Evolutionary conservation across 352 stramenopile genomes (phyloP).

Genomic region (Globisporangium viniferum): DNA sequence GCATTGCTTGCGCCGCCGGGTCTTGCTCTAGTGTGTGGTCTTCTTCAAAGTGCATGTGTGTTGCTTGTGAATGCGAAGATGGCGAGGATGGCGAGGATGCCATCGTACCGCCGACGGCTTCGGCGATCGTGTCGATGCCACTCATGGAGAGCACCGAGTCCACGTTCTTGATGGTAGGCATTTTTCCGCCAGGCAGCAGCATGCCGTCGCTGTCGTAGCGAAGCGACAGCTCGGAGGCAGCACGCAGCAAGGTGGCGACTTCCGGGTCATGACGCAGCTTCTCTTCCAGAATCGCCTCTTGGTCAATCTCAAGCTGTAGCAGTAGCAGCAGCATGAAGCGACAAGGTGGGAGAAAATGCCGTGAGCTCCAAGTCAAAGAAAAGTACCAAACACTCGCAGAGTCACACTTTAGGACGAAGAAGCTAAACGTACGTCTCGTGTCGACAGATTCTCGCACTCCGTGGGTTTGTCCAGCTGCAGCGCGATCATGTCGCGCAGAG

Average conservation of each 20-base stretch:
- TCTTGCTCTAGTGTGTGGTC: background rate
- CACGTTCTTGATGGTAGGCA: background rate
- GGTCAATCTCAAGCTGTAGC: background rate
- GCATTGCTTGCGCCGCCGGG: too few relatives aligned
- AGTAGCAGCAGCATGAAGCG: too few relatives aligned
- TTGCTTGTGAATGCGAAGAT: background rate
- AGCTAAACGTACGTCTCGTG: background rate
- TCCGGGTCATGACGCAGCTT: conserved; percentile 8
- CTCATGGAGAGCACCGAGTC: conserved; percentile 8
- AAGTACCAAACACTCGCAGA: background rate
- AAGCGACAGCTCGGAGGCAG: conserved; percentile 6
- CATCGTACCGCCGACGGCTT: background rate
- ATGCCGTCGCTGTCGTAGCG: background rate
- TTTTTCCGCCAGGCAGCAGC: background rate
- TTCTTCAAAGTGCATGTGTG: background rate
- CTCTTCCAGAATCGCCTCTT: conserved; percentile 8
- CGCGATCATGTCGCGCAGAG: conserved; percentile 34
- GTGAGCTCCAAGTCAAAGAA: background rate
- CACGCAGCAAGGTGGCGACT: background rate
- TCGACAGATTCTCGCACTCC: conserved; percentile 3
- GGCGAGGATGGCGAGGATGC: background rate
- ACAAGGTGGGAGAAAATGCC: too few relatives aligned
- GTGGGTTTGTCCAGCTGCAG: conserved; percentile 16
- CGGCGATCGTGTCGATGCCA: background rate
- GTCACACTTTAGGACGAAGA: background rate